These are phyloP conservation scores for Pythium chondricola DNA, from an alignment of 352 stramenopile species.

Conservation along the genomic window DNA sequence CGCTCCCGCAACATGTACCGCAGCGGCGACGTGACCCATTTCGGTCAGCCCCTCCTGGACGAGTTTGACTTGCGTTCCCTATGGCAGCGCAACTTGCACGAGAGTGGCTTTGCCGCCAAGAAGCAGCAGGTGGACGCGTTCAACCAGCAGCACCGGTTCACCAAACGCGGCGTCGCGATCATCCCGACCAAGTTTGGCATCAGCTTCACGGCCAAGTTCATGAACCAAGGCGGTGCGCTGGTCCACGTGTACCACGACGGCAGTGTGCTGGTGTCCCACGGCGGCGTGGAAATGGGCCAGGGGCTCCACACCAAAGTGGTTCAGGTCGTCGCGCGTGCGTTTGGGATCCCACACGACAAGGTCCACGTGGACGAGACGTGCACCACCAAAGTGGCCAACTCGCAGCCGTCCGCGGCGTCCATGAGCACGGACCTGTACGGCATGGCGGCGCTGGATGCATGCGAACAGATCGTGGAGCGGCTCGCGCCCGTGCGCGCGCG, in stretches of 20 bases:
- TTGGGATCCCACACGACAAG: slow-evolving; percentile 87
- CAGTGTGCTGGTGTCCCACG: slow-evolving; percentile 93
- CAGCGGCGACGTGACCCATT: slow-evolving; percentile 87
- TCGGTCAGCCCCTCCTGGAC: slow-evolving; percentile 87
- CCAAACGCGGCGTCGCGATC: slow-evolving; percentile 88
- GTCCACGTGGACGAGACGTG: slow-evolving; percentile 94
- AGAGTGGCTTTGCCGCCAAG: slow-evolving; percentile 68
- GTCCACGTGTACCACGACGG: slow-evolving; percentile 96
- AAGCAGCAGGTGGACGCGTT: slow-evolving; percentile 74
- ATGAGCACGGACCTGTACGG: slow-evolving; percentile 96
- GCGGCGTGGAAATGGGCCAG: slow-evolving; percentile 97
- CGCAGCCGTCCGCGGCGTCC: slow-evolving; percentile 90
- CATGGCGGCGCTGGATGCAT: slow-evolving; percentile 96
- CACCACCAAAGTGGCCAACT: slow-evolving; percentile 94
- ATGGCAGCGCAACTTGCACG: slow-evolving; percentile 67
- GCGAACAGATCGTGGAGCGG: slow-evolving; percentile 91
- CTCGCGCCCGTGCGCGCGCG: slow-evolving; percentile 82
- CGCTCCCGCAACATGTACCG: slow-evolving; percentile 91
- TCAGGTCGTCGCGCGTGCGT: slow-evolving; percentile 85
- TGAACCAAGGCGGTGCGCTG: slow-evolving; percentile 95
- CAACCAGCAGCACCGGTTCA: slow-evolving; percentile 87
- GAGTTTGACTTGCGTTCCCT: slow-evolving; percentile 89
- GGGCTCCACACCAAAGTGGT: slow-evolving; percentile 95
- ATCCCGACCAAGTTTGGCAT: slow-evolving; percentile 94
- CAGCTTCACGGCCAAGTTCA: slow-evolving; percentile 95